Percentiles rank a stretch among this genome's conserved stretches.
phyloP scores from a whole-genome alignment of 176 grass and related monocot genomes.

The Oryza nivara region DNA sequence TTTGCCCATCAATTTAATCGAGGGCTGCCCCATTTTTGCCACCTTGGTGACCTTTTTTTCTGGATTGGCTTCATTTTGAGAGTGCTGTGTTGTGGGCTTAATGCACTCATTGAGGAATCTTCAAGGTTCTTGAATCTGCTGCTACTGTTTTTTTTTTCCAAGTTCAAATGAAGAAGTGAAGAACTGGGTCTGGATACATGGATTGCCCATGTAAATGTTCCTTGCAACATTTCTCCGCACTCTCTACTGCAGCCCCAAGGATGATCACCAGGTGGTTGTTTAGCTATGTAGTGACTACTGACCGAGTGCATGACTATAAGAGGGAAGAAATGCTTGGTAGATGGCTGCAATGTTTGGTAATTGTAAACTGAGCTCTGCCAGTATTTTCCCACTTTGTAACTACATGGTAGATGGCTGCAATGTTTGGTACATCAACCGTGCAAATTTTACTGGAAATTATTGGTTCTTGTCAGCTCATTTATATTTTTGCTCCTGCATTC shows the following conservation, averaged over 20 bases:
- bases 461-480: background rate
- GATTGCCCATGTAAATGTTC: background rate
- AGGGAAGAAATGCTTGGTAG: constrained; percentile 10
- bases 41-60: background rate
- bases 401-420: background rate
- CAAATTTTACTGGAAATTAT: constrained; percentile 27
- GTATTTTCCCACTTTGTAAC: constrained; percentile 12
- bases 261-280: background rate
- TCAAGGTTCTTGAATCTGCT: constrained; percentile 2
- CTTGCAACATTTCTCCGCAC: background rate
- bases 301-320: background rate
- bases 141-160: background rate
- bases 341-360: background rate
- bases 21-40: background rate
- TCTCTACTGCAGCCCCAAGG: background rate
- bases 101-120: constrained; percentile 5
- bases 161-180: constrained; percentile 6
- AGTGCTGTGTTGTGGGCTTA: background rate
- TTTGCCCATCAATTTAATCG: constrained; percentile 1
- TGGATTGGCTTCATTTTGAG: constrained; percentile 24
- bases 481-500: background rate
- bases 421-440: background rate
- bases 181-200: background rate
- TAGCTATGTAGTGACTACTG: background rate
- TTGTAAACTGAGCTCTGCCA: background rate